Percentiles rank a stretch among this genome's conserved stretches.
Evolutionary conservation across 768 basidiomycete species (phyloP).

Genomic region (Amanita pseudoporphyria): DNA sequence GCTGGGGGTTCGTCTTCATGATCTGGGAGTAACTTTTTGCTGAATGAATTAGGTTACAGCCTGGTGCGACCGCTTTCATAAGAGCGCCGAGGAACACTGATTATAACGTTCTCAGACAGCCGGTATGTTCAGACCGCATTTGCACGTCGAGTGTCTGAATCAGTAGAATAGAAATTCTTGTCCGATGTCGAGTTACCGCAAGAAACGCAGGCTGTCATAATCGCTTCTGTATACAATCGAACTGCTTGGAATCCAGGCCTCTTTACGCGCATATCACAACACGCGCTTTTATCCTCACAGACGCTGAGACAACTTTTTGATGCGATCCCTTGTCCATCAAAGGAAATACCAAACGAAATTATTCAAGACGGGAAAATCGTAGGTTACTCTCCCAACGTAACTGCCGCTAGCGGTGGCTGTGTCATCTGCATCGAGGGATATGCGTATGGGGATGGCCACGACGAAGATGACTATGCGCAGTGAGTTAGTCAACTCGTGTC

Average conservation of each 20-base stretch:
- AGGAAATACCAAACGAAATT: slow-evolving; percentile 37
- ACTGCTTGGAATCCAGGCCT: slow-evolving; percentile 53
- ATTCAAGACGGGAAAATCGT: slow-evolving; percentile 18
- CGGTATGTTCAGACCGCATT: slow-evolving; percentile 21
- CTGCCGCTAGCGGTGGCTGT: slow-evolving; percentile 21
- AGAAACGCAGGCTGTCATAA: slow-evolving; percentile 38
- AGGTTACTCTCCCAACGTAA: slow-evolving; percentile 19
- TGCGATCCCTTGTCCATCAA: slow-evolving; percentile 53
- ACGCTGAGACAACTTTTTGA: slow-evolving; percentile 55
- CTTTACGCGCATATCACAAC: slow-evolving; percentile 55
- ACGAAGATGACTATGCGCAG: slow-evolving; percentile 48
- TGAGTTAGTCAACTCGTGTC: slow-evolving; percentile 12
- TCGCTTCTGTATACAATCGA: slow-evolving; percentile 50
- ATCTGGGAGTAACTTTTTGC: neutral
- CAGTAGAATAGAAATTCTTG: slow-evolving; percentile 15
- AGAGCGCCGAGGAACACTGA: slow-evolving; percentile 58
- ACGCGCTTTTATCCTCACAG: slow-evolving; percentile 61
- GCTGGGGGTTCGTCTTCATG: slow-evolving; percentile 46
- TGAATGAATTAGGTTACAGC: slow-evolving; percentile 28
- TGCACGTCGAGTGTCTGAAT: neutral
- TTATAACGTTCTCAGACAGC: slow-evolving; percentile 42
- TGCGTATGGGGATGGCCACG: slow-evolving; percentile 46
- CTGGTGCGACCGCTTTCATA: slow-evolving; percentile 51
- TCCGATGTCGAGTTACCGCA: slow-evolving; percentile 13
- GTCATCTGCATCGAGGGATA: slow-evolving; percentile 54